phyloP scores from a whole-genome alignment of 1,284 basidiomycete species.

The Vanrija pseudolonga region DNA sequence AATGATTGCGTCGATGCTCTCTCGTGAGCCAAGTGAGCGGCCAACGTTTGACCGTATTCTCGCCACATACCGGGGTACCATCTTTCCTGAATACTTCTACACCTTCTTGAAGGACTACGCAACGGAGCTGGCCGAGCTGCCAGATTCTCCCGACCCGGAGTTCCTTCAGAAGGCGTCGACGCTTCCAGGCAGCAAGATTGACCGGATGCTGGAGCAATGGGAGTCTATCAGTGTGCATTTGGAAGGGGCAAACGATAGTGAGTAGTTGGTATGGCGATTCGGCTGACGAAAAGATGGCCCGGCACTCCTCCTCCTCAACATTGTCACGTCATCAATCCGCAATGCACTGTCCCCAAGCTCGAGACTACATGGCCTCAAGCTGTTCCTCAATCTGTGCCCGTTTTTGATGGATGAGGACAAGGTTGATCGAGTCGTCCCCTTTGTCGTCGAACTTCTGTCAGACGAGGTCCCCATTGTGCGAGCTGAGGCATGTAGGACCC shows the following conservation, averaged over 20 bases:
- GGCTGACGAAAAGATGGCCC: constrained; percentile 61
- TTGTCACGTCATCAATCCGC: constrained; percentile 85
- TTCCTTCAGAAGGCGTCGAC: constrained; percentile 29
- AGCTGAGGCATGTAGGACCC: constrained; percentile 68
- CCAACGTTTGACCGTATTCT: constrained; percentile 82
- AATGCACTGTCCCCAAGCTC: constrained; percentile 84
- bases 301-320: constrained; percentile 71
- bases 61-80: constrained; percentile 66
- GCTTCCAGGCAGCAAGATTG: constrained; percentile 34
- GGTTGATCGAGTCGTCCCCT: constrained; percentile 89
- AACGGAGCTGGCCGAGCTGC: constrained; percentile 66
- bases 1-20: constrained; percentile 86
- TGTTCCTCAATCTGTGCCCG: constrained; percentile 76
- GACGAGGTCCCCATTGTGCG: constrained; percentile 81
- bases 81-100: constrained; percentile 91
- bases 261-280: constrained; percentile 5
- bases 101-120: constrained; percentile 89
- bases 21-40: constrained; percentile 68
- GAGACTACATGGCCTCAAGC: constrained; percentile 77
- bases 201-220: constrained; percentile 44
- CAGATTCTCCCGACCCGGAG: constrained; percentile 8
- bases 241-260: constrained; percentile 29
- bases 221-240: constrained; percentile 41
- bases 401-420: constrained; percentile 93
- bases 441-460: constrained; percentile 79